These are phyloP conservation scores for Pilaira anomala DNA, from an alignment of 192 early-diverging fungal genomes.

Conservation along the genomic window DNA sequence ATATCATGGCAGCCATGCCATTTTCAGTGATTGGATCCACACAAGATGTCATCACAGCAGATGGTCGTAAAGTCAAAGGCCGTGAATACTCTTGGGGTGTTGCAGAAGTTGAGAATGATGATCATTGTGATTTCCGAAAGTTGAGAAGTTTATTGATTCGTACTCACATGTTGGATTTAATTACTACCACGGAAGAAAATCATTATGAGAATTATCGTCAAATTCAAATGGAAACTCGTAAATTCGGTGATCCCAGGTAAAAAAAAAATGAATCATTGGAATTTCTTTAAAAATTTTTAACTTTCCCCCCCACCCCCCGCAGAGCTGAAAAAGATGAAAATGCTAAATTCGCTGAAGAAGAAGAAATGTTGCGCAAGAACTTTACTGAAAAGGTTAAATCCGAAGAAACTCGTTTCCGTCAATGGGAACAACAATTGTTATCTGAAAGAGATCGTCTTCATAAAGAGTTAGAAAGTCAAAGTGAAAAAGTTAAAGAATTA, in stretches of 20 bases:
- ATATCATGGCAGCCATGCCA: constrained; percentile 89
- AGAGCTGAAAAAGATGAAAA: constrained; percentile 49
- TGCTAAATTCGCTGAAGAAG: constrained; percentile 96
- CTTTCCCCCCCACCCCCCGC: neutral
- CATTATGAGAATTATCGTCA: constrained; percentile 96
- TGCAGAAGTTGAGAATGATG: constrained; percentile 95
- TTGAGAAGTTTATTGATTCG: constrained; percentile 84
- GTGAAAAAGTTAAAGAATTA: constrained; percentile 85
- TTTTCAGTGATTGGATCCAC: constrained; percentile 94
- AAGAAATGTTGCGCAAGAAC: constrained; percentile 88
- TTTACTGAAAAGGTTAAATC: constrained; percentile 96
- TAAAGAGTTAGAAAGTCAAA: constrained; percentile 94
- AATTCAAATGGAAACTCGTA: constrained; percentile 85
- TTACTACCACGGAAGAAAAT: constrained; percentile 88
- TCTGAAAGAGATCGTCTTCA: constrained; percentile 96
- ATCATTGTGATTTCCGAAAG: constrained; percentile 95
- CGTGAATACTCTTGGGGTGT: constrained; percentile 92
- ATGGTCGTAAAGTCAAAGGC: constrained; percentile 88
- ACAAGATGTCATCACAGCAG: constrained; percentile 74
- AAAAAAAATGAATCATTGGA: neutral
- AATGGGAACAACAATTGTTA: constrained; percentile 90
- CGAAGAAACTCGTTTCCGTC: constrained; percentile 94
- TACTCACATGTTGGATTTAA: constrained; percentile 97
- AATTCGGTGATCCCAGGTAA: constrained; percentile 80
- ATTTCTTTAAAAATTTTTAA: constrained; percentile 3